Percentiles rank a stretch among this genome's conserved stretches.
phyloP scores from a whole-genome alignment of 2,329 filamentous ascomycete species.

The Aspergillus brasiliensis region DNA sequence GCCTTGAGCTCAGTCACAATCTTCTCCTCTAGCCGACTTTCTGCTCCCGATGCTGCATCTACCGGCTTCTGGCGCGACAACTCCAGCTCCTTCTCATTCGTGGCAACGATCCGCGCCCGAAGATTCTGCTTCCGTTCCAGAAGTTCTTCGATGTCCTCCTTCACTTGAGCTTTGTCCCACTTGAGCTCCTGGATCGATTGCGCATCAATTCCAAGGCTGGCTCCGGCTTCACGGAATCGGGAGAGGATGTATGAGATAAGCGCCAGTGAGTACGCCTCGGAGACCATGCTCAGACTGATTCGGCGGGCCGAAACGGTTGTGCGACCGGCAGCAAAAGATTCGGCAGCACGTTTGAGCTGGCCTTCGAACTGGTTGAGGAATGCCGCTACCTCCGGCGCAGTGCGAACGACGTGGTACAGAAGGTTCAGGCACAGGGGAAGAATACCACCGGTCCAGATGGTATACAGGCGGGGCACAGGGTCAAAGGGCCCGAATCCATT shows the following conservation, averaged over 20 bases:
- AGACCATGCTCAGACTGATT: slow-evolving; percentile 71
- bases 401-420: slow-evolving; percentile 75
- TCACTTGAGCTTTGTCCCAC: slow-evolving; percentile 72
- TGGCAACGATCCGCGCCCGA: slow-evolving; percentile 71
- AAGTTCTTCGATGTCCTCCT: slow-evolving; percentile 84
- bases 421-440: slow-evolving; percentile 88
- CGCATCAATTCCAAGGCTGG: slow-evolving; percentile 60
- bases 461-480: slow-evolving; percentile 73
- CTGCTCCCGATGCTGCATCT: slow-evolving; percentile 48
- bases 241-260: slow-evolving; percentile 74
- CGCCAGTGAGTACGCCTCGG: slow-evolving; percentile 76
- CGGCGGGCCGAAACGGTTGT: slow-evolving; percentile 53
- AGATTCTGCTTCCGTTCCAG: slow-evolving; percentile 69
- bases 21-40: slow-evolving; percentile 74
- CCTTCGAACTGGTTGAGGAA: slow-evolving; percentile 89
- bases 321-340: slow-evolving; percentile 63
- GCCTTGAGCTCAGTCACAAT: slow-evolving; percentile 69
- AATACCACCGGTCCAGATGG: slow-evolving; percentile 86
- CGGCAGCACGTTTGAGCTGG: slow-evolving; percentile 71
- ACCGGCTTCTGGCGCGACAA: slow-evolving; percentile 51
- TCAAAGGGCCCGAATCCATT: slow-evolving; percentile 79
- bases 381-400: slow-evolving; percentile 78
- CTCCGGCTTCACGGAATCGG: slow-evolving; percentile 64
- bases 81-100: slow-evolving; percentile 71
- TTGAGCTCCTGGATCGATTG: slow-evolving; percentile 69